These are phyloP conservation scores for Aspergillus ostianus DNA, from an alignment of 495 filamentous ascomycete genomes.

Conservation along the genomic window DNA sequence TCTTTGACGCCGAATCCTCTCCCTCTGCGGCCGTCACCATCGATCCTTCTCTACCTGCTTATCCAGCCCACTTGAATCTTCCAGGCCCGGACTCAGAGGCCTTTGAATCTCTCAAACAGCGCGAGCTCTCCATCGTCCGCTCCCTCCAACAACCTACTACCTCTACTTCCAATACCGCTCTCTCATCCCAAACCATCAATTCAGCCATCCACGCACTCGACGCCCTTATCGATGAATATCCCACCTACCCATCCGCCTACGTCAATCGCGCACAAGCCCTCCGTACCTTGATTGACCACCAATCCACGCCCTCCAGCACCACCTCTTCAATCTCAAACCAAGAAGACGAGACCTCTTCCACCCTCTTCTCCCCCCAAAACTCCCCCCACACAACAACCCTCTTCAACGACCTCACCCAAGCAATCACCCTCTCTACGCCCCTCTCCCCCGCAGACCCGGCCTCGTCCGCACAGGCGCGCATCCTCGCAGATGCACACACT, in stretches of 20 bases:
- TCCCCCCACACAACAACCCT: constrained; percentile 32
- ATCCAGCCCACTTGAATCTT: constrained; percentile 45
- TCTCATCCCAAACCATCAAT: constrained; percentile 22
- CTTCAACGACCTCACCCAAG: constrained; percentile 60
- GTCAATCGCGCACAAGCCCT: constrained; percentile 76
- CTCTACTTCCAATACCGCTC: constrained; percentile 8
- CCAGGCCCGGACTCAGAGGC: constrained; percentile 11
- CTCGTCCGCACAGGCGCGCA: constrained; percentile 57
- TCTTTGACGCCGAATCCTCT: constrained; percentile 76
- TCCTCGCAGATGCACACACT: constrained; percentile 70
- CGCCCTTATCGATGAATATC: constrained; percentile 54
- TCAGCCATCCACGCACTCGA: constrained; percentile 44
- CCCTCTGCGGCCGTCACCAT: constrained; percentile 53
- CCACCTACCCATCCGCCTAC: constrained; percentile 68
- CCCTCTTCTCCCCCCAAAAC: constrained; percentile 23
- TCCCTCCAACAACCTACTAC: constrained; percentile 21
- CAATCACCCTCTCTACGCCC: constrained; percentile 66
- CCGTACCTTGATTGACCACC: constrained; percentile 46
- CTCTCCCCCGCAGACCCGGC: constrained; percentile 47
- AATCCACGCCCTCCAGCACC: background rate
- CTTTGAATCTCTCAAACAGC: constrained; percentile 24
- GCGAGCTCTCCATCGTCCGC: constrained; percentile 32
- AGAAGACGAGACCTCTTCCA: constrained; percentile 5
- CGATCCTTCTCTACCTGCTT: constrained; percentile 56
- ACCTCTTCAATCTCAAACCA: too few relatives aligned